Evolutionary conservation across 2,329 filamentous ascomycete genomes (phyloP).

Genomic region (Penicillium concentricum): DNA sequence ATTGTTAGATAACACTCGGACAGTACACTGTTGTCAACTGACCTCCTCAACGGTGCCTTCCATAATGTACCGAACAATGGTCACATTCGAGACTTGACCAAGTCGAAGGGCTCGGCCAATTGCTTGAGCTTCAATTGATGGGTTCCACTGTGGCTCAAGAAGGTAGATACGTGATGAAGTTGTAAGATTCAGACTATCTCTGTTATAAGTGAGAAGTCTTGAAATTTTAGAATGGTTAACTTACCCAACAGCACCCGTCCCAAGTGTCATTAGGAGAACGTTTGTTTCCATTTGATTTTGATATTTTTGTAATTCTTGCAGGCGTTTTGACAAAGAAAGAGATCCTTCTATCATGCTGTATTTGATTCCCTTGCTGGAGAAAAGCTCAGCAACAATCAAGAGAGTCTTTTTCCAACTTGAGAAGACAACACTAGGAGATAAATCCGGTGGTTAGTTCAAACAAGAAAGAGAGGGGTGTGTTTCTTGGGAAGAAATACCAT

Average conservation of each 20-base stretch:
- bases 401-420: background rate
- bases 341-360: background rate
- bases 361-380: background rate
- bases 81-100: conserved; percentile 1
- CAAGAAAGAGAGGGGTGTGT: background rate
- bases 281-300: background rate
- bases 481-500: background rate
- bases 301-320: background rate
- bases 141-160: conserved; percentile 11
- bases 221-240: background rate
- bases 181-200: background rate
- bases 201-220: background rate
- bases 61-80: conserved; percentile 1
- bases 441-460: background rate
- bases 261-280: background rate
- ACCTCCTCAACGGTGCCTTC: conserved; percentile 3
- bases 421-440: background rate
- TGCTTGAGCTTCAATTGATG: conserved; percentile 6
- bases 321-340: background rate
- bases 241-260: background rate
- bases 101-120: conserved; percentile 4
- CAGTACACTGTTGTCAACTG: background rate
- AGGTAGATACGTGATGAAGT: conserved; percentile 2
- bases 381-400: background rate
- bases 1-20: background rate